Base-by-base conservation (phyloP, 192 early-diverging fungal genomes). In the Coemansia asiatica region DNA sequence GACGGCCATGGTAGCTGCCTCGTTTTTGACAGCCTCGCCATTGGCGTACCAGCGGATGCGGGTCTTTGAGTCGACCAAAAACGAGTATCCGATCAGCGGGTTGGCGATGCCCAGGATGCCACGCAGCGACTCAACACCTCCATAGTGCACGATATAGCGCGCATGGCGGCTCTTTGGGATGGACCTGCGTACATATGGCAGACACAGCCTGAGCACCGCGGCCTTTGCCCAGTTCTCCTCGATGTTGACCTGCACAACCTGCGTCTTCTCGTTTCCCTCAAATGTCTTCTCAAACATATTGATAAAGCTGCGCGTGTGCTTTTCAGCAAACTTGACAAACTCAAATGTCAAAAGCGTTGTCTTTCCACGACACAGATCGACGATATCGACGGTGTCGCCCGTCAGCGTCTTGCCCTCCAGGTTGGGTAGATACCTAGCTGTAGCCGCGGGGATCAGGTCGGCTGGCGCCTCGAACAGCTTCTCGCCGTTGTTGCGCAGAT, bases 1-100 rank as follows among this genome's bases (percentile, higher is more conserved):
- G 35, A 56, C 53, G 22, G 69, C 36, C 79, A 81, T 76, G 19
- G 70, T 64, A 19, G 57, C 50, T 7, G 59, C 67, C 60, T 81
- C 79, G 29, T 61, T 60, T 48, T 73, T 40, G 13, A 65, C 68
- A 15, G 82, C 74, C 49, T 66, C 60, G 31, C 82, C 82, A 50
- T 84, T 84, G 51, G 74, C 82, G 47, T 84, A 84, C 82, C 82
- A 84, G 54, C 82, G 73, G 10, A 84, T 62, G 19, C 74, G 69
- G 8, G 64, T 66, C 4, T 66, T 54, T 5, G 64, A 57, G 51
- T 84, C 82, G 46, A 84, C 64, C 58, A 84, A 50, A 53, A 80
- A 84, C 22, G 72, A 67, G 35, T 79, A 84, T 21, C 82, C 82
- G 33, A 84, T 76, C 25, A 79, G 73, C 23, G 74, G 64, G 38